These are phyloP conservation scores for Colletotrichum eleusines DNA, from an alignment of 2,329 filamentous ascomycete species.

Conservation along the genomic window DNA sequence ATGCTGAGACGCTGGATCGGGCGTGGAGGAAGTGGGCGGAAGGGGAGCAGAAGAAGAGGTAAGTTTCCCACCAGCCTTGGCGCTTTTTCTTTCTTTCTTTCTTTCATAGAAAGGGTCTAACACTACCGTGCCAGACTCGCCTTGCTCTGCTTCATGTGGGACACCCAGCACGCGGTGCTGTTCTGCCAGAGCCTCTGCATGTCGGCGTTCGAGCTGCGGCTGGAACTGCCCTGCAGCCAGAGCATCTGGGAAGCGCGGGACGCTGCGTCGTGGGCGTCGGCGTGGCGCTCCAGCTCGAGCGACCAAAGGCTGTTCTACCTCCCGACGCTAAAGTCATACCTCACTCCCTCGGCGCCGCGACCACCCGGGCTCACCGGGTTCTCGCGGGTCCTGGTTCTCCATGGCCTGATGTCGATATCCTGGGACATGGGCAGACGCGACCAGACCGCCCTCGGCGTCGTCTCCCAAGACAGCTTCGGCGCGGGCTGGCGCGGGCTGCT, in stretches of 20 bases:
- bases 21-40: constrained; percentile 67
- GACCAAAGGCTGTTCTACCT: constrained; percentile 59
- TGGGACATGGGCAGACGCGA: constrained; percentile 73
- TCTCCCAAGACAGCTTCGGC: constrained; percentile 43
- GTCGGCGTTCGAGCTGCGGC: constrained; percentile 72
- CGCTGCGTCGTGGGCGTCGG: constrained; percentile 62
- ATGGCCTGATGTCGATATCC: constrained; percentile 72
- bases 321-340: constrained; percentile 66
- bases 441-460: constrained; percentile 67
- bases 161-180: constrained; percentile 72
- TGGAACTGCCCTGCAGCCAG: constrained; percentile 67
- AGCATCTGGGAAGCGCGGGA: constrained; percentile 68
- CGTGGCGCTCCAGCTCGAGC: constrained; percentile 46
- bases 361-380: constrained; percentile 61
- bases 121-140: constrained; percentile 55
- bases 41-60: constrained; percentile 70
- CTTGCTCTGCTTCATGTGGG: constrained; percentile 74
- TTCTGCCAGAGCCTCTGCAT: constrained; percentile 76
- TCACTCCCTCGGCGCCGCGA: constrained; percentile 57
- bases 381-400: constrained; percentile 66
- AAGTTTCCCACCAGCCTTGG: constrained; percentile 14
- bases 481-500: constrained; percentile 63
- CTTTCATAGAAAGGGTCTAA: background rate
- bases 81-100: rapidly evolving
- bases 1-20: constrained; percentile 55